Conservation (phyloP, 139 green algal genomes). For the Tetraselmis striata region DNA sequence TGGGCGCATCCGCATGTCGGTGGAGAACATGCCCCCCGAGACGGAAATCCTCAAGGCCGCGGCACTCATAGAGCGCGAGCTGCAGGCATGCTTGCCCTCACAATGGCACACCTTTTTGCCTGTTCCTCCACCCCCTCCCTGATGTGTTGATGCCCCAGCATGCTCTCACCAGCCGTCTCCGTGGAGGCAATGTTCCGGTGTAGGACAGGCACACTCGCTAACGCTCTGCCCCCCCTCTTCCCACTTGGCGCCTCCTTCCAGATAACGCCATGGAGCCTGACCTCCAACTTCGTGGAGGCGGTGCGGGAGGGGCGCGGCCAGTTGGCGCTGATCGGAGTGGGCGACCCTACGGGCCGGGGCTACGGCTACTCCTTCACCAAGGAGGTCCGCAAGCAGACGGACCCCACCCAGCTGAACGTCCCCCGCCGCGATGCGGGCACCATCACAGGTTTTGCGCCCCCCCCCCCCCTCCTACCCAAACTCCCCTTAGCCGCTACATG, state of each 20-base stretch:
- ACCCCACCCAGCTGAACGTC: neutral
- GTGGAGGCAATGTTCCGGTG: too few species aligned
- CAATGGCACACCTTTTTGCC: too few species aligned
- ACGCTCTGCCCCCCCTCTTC: too few species aligned
- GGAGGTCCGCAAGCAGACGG: constrained; percentile 22
- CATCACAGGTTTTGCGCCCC: constrained; percentile 19
- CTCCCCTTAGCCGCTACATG: too few species aligned
- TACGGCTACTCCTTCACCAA: constrained; percentile 56
- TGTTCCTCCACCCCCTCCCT: too few species aligned
- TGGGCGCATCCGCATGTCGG: constrained; percentile 15
- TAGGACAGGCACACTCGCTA: too few species aligned
- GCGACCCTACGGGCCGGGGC: constrained; percentile 67
- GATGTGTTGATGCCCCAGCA: too few species aligned
- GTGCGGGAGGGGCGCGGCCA: constrained; percentile 32
- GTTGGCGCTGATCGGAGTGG: constrained; percentile 36
- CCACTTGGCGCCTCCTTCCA: neutral
- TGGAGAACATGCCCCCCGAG: constrained; percentile 24
- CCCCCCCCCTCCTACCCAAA: too few species aligned
- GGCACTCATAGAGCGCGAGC: constrained; percentile 27
- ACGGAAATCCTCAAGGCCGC: constrained; percentile 17
- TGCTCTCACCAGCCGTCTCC: too few species aligned
- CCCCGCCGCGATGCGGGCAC: constrained; percentile 20
- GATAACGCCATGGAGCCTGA: constrained; percentile 45
- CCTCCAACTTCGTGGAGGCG: constrained; percentile 45
- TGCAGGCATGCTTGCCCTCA: too few species aligned